phyloP scores from a whole-genome alignment of 129 eudicot genomes.

The Scalesia atractyloides region DNA sequence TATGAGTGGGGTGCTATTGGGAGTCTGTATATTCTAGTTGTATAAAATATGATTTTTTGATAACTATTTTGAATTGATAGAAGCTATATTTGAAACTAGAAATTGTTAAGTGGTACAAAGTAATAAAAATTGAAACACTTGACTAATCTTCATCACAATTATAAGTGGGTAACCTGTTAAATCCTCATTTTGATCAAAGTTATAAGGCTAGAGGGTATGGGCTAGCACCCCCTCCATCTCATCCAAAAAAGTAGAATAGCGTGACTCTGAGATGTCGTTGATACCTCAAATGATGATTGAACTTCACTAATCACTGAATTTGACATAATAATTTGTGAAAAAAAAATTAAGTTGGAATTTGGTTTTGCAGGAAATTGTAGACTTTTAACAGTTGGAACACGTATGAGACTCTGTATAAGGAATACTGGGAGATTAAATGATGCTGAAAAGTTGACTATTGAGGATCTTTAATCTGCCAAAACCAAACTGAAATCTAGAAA shows the following conservation, averaged over 20 bases:
- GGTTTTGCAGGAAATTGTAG: slow-evolving; percentile 60
- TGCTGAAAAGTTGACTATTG: slow-evolving; percentile 52
- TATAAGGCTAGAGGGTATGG: no score
- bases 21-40: no score
- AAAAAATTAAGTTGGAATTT: not conserved
- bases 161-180: no score
- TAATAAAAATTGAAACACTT: not conserved
- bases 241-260: no score
- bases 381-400: slow-evolving; percentile 58
- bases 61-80: not conserved
- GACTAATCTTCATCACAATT: no score
- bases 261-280: no score
- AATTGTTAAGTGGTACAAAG: not conserved
- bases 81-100: not conserved
- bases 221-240: no score
- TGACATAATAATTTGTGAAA: no score
- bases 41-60: not conserved
- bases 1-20: no score
- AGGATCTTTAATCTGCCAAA: slow-evolving; percentile 45
- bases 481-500: slow-evolving; percentile 31
- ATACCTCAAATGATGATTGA: no score
- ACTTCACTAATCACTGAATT: no score
- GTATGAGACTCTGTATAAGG: slow-evolving; percentile 74
- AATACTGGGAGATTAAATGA: slow-evolving; percentile 65
- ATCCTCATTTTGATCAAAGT: no score